These are phyloP conservation scores for Geotrichum europaeum DNA, from an alignment of 1,139 yeast genomes.

Conservation along the genomic window DNA sequence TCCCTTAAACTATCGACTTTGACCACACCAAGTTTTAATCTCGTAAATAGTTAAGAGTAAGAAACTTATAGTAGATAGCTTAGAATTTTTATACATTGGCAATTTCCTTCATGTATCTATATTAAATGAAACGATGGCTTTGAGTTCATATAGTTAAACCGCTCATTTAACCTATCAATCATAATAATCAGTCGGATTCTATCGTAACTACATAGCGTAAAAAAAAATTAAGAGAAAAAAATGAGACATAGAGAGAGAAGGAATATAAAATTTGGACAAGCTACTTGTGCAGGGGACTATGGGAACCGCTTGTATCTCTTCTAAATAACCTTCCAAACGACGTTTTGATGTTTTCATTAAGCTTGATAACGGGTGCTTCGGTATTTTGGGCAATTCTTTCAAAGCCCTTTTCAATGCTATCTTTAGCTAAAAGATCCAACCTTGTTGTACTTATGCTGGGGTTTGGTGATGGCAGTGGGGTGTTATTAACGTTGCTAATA, in stretches of 20 bases:
- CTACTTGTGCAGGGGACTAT: slow-evolving; percentile 13
- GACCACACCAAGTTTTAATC: background rate
- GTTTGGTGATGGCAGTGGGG: background rate
- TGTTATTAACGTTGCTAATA: slow-evolving; percentile 11
- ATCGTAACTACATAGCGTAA: background rate
- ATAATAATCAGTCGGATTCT: background rate
- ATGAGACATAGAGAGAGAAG: background rate
- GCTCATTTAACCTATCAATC: background rate
- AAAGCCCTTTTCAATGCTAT: slow-evolving; percentile 50
- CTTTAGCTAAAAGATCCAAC: slow-evolving; percentile 37
- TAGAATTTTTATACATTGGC: background rate
- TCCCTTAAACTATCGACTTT: background rate
- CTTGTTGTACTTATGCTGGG: slow-evolving; percentile 6
- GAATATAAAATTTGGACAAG: background rate
- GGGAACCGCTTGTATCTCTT: slow-evolving; percentile 34
- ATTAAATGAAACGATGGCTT: background rate
- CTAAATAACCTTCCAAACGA: slow-evolving; percentile 55
- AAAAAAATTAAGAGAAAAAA: background rate
- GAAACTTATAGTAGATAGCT: background rate
- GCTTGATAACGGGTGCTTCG: slow-evolving; percentile 49
- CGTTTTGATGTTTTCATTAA: slow-evolving; percentile 50
- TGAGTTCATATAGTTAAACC: background rate
- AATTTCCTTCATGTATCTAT: background rate
- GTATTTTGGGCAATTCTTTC: slow-evolving; percentile 47
- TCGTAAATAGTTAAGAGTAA: background rate